Base-by-base conservation (phyloP, 305 asterid genomes). In the Fraxinus sp. region DNA sequence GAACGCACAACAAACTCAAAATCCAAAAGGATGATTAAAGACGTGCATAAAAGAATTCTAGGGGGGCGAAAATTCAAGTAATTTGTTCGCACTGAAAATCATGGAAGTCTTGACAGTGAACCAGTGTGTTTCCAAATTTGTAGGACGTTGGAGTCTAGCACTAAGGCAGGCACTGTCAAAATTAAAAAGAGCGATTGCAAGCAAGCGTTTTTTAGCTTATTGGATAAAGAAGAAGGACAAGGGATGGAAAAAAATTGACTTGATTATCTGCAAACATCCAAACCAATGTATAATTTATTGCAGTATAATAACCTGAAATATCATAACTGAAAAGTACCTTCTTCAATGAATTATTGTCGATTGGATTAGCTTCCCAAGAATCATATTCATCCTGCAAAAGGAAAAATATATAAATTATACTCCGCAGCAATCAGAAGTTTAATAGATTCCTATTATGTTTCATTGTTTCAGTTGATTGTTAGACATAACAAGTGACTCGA, bases 381-480 rank as follows among this genome's bases (percentile, higher is more conserved):
- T 96, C 99, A 84, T 90, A 84, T 68, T 96, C 98, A 83, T 92
- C 99, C 99, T 96, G 93, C 91, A 90, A 82, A 81, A 11, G 18
- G 33, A 66, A 37, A 68, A 33, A 55, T 75, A 33, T 74, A 82
- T 80, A 79, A 88, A 52, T 77, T 57, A 83, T 78, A 39, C 14
- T 79, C 36, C 26, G 41, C 52, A 37, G 28, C 16, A 75, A 73
- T 24, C 33, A 72, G 20, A 68, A 30, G 39, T 68, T 28, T 4
- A 68, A 68, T 13, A 68, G 75, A 16, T 36, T 16, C 43, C 81
- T 62, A 80, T 72, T 66, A 75, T 30, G 78, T 37, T 68, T 66
- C 20, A 30, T 28, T 30, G 39, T 68, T 68, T 81, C 55, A 79
- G 84, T 75, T 78, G 32, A 81, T 13, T 43, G 80, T 68, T 79